A percentile compares a stretch with the other conserved stretches of the same genome.
Evolutionary conservation across 2,329 filamentous ascomycete genomes (phyloP).

Genomic region (Dactylellina haptotyla): DNA sequence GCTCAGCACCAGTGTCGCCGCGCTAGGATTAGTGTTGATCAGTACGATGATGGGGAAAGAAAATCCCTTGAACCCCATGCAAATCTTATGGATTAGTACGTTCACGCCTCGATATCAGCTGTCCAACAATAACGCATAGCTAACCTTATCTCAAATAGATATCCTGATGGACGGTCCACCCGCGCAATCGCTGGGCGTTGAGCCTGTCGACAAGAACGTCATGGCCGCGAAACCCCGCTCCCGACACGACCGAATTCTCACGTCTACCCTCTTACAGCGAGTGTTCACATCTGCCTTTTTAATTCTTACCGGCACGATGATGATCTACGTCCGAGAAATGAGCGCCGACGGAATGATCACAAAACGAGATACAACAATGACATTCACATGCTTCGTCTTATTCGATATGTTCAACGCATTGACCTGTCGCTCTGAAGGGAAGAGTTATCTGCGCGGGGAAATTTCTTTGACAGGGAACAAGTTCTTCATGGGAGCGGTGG

Average conservation of each 20-base stretch:
- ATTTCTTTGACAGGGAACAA: conserved; percentile 83
- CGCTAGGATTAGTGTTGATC: conserved; percentile 87
- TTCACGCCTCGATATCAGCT: conserved; percentile 55
- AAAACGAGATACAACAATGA: conserved; percentile 97
- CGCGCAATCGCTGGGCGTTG: conserved; percentile 94
- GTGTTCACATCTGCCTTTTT: conserved; percentile 87
- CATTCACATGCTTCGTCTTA: conserved; percentile 97
- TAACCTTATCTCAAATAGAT: conserved; percentile 68
- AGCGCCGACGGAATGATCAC: conserved; percentile 81
- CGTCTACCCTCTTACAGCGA: conserved; percentile 79
- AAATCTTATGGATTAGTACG: conserved; percentile 99
- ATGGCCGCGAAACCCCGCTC: conserved; percentile 90
- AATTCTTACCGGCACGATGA: conserved; percentile 91
- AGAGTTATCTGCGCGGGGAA: conserved; percentile 87
- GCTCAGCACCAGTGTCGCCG: conserved; percentile 93
- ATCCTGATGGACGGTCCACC: conserved; percentile 99
- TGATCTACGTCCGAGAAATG: conserved; percentile 93
- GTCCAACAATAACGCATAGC: background rate
- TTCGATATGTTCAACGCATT: conserved; percentile 99
- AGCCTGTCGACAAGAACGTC: conserved; percentile 91
- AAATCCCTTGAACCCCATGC: conserved; percentile 97
- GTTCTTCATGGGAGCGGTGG: conserved; percentile 96
- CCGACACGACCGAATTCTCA: conserved; percentile 90
- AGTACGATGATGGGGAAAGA: conserved; percentile 93
- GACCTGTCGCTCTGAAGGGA: conserved; percentile 88